A percentile compares a stretch with the other conserved stretches of the same genome.
phyloP scores from a whole-genome alignment of 2,329 filamentous ascomycete species.

The Hypoxylon sp. region DNA sequence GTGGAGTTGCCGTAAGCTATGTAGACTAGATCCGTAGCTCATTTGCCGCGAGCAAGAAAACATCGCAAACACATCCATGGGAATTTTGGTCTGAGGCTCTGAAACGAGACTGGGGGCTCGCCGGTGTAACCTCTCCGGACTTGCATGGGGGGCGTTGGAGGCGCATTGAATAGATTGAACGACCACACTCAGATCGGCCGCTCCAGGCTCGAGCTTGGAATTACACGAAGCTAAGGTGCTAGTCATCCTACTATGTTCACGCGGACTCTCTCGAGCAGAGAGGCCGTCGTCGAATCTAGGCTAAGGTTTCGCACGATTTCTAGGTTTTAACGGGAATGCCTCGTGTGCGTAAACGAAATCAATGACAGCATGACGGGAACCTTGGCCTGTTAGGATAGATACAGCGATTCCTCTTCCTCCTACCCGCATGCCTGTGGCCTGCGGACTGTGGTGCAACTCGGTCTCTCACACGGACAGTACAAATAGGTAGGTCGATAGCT shows the following conservation, averaged over 20 bases:
- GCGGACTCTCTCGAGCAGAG: constrained; percentile 13
- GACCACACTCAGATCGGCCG: constrained; percentile 28
- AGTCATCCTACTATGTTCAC: constrained; percentile 7
- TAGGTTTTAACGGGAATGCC: constrained; percentile 28
- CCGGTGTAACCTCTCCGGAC: constrained; percentile 30
- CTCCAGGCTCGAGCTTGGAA: constrained; percentile 26
- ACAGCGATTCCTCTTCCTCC: constrained; percentile 13
- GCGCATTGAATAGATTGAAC: constrained; percentile 15
- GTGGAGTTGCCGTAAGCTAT: constrained; percentile 13
- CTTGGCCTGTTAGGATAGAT: constrained; percentile 15
- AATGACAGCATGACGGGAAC: constrained; percentile 21
- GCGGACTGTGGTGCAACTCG: constrained; percentile 18
- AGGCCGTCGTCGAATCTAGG: constrained; percentile 6
- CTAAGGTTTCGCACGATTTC: constrained; percentile 33
- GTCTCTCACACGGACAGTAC: constrained; percentile 10
- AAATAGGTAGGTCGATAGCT: constrained; percentile 39
- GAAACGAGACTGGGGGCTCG: constrained; percentile 31
- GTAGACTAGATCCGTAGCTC: constrained; percentile 13
- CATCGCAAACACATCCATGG: constrained; percentile 17
- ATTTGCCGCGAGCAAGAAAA: constrained; percentile 27
- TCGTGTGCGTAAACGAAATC: constrained; percentile 36
- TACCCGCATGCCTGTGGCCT: neutral
- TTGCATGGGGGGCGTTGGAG: constrained; percentile 21
- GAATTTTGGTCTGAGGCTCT: constrained; percentile 35
- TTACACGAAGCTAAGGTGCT: constrained; percentile 32